Evolutionary conservation across 129 eudicot genomes (phyloP), one percentile per base, ranked within the genome.

Genomic region (Helianthus tuberosus): DNA sequence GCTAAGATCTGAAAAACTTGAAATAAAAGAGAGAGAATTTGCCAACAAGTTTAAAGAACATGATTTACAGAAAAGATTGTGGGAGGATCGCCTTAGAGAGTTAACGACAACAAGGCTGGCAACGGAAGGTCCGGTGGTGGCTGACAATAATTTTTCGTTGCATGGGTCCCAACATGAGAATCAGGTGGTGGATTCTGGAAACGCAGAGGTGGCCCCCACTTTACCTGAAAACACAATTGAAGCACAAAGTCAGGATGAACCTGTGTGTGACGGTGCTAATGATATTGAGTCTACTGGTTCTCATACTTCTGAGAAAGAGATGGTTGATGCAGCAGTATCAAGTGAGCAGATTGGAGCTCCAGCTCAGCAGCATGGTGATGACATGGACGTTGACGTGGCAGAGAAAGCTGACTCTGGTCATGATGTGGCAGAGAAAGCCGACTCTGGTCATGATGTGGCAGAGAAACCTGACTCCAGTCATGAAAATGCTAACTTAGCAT

Each of bases 271-370:
- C 67, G 62, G 12, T 17, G 64, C 12, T 65, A 72, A 60, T 49
- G 64, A 35, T 25, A 51, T 58, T 32, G 79, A 66, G 71, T 51
- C 71, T 44, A 20, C 43, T 9, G 51, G 76, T 3, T 76, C 52
- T 32, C 73, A 72, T 69, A 60, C 75, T 8, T 59, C 85, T 23
- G 85, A 51, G 13, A 76, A 74, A 35, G 82, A 73, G 35, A 54
- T 23, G 68, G 47, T 71, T 51, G 77, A 58, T 72, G 69, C 66
- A 71, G 49, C 8, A 11, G 16, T 12, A 60, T 54, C 64, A 3
- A 64, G 63, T 36, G 44, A 29, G 8, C 69, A 15, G 12, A 20
- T 53, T 62, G 76, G 57, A 83, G 16, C 17, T 70, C 76, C 50
- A 25, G 39, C 66, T 23, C 76, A 68, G 62, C 76, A 75, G 52